Conservation (phyloP, 139 green algal species). For the Micromonas commoda region DNA sequence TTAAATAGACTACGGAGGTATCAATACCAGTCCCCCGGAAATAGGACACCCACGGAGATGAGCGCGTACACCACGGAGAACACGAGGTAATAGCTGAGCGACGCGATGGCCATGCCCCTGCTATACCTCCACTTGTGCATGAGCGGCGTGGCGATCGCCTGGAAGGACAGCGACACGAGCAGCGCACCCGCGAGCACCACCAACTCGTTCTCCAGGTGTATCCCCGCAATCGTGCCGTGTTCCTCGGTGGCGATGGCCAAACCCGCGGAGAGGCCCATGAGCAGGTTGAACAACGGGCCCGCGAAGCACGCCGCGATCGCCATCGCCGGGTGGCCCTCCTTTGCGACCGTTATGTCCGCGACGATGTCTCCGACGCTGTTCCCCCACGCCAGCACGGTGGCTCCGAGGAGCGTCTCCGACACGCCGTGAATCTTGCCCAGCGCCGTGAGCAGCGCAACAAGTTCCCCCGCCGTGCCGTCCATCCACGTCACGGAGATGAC, state of each 20-base stretch:
- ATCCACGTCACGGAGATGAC: constrained; percentile 44
- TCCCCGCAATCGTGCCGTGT: neutral
- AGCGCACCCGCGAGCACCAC: neutral
- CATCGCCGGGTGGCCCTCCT: constrained; percentile 35
- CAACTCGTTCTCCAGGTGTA: constrained; percentile 1
- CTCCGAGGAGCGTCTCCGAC: constrained; percentile 38
- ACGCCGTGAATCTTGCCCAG: constrained; percentile 41
- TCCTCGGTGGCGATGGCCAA: constrained; percentile 18
- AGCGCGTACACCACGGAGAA: constrained; percentile 11
- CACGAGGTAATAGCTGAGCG: constrained; percentile 1
- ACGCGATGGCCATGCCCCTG: neutral
- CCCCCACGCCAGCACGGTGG: constrained; percentile 55
- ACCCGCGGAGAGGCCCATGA: constrained; percentile 39
- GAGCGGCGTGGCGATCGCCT: neutral
- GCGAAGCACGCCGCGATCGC: constrained; percentile 46
- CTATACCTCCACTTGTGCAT: neutral
- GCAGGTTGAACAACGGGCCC: constrained; percentile 50
- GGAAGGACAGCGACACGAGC: neutral
- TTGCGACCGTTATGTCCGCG: constrained; percentile 43
- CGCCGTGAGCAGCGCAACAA: constrained; percentile 40
- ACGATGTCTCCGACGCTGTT: constrained; percentile 52
- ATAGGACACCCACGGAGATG: neutral
- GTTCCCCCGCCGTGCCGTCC: constrained; percentile 41
- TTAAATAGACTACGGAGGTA: neutral
- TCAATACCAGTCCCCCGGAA: neutral